A percentile compares a stretch with the other conserved stretches of the same genome.
Evolutionary conservation across 257 asterid species (phyloP).

Genomic region (Buddleja alternifolia): DNA sequence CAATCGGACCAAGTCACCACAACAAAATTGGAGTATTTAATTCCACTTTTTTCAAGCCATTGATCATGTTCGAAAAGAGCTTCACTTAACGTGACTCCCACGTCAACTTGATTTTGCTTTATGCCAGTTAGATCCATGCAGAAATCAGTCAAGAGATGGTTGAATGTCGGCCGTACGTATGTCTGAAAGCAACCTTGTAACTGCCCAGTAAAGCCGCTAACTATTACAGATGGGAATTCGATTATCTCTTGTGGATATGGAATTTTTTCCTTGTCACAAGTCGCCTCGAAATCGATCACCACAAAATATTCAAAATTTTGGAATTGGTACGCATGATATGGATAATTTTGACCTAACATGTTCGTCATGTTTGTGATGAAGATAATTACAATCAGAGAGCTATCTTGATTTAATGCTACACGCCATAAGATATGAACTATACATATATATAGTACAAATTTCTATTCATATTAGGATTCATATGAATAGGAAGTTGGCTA

Average conservation of each 20-base stretch:
- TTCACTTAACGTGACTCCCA: conserved; percentile 78
- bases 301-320: conserved; percentile 83
- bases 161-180: conserved; percentile 84
- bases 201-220: conserved; percentile 72
- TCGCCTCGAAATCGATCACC: conserved; percentile 91
- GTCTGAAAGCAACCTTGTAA: conserved; percentile 83
- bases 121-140: conserved; percentile 96
- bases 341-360: conserved; percentile 48
- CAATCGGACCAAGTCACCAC: conserved; percentile 95
- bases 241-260: conserved; percentile 95
- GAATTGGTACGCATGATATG: conserved; percentile 49
- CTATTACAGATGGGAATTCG: conserved; percentile 93
- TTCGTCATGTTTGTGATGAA: no score
- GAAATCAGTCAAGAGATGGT: conserved; percentile 75
- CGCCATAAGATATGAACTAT: no score
- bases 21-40: conserved; percentile 76
- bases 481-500: no score
- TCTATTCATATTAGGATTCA: no score
- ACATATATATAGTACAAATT: no score
- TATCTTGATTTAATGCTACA: no score
- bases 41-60: conserved; percentile 86
- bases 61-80: conserved; percentile 86
- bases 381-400: no score
- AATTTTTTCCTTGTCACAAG: conserved; percentile 75
- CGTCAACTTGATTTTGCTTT: conserved; percentile 83